Conservation (phyloP, 129 eudicot species). For the Flaveria ramosissima region DNA sequence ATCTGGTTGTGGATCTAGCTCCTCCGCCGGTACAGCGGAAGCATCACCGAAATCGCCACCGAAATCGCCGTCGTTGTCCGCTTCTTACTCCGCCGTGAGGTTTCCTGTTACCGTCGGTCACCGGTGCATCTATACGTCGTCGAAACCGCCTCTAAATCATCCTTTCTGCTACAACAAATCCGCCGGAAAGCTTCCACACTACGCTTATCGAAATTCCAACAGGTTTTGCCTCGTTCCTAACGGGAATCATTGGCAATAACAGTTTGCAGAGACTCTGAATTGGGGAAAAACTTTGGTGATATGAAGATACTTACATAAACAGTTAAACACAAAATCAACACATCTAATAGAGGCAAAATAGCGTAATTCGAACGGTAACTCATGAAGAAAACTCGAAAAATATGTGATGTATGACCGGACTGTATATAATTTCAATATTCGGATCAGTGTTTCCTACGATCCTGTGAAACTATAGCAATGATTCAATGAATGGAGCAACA, state of each 20-base stretch:
- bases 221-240: slow-evolving; percentile 52
- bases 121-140: slow-evolving; percentile 23
- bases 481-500: slow-evolving; percentile 5
- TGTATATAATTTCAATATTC: slow-evolving; percentile 30
- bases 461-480: slow-evolving; percentile 10
- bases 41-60: slow-evolving; percentile 48
- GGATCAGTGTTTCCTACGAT: slow-evolving; percentile 24
- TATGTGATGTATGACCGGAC: slow-evolving; percentile 27
- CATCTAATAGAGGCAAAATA: slow-evolving; percentile 26
- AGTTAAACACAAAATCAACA: neutral
- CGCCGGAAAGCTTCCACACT: slow-evolving; percentile 43
- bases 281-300: too few species aligned
- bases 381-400: neutral
- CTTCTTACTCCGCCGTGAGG: neutral
- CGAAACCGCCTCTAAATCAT: slow-evolving; percentile 40
- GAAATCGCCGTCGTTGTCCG: slow-evolving; percentile 29
- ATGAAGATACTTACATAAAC: slow-evolving; percentile 1
- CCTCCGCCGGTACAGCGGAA: slow-evolving; percentile 40
- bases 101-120: slow-evolving; percentile 17
- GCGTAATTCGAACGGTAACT: slow-evolving; percentile 11
- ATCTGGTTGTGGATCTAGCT: slow-evolving; percentile 31
- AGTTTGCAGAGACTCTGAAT: slow-evolving; percentile 2
- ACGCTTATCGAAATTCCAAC: slow-evolving; percentile 45
- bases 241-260: slow-evolving; percentile 80
- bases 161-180: slow-evolving; percentile 45